Evolutionary conservation across 192 early-diverging fungal genomes (phyloP).

Genomic region (Coemansia sp.): DNA sequence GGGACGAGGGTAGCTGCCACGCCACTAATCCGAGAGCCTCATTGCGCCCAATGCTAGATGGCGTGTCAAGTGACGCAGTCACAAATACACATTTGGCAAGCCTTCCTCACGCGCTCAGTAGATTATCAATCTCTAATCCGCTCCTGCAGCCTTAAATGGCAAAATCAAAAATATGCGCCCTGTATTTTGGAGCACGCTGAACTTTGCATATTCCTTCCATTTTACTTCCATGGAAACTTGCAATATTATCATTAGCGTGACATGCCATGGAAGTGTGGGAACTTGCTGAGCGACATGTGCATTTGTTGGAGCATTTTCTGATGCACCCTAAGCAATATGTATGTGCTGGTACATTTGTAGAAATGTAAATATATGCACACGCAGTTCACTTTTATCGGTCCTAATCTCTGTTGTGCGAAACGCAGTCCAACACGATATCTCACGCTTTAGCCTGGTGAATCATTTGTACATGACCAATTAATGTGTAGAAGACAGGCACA

Average conservation of each 20-base stretch:
- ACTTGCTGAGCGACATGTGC: not conserved
- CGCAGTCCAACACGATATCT: not conserved
- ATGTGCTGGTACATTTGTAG: not conserved
- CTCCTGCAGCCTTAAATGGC: not conserved
- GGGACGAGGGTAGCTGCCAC: not conserved
- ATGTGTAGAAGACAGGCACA: not conserved
- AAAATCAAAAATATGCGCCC: not conserved
- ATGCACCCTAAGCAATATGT: not conserved
- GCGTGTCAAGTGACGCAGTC: conserved; percentile 4
- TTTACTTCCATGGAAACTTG: not conserved
- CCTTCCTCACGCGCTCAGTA: not conserved
- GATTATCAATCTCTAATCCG: not conserved
- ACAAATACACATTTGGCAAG: not conserved
- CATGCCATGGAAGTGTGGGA: not conserved
- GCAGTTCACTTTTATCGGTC: not conserved
- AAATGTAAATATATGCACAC: conserved; percentile 1
- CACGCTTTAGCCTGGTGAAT: not conserved
- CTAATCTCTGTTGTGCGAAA: not conserved
- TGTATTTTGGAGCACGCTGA: not conserved
- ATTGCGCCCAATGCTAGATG: not conserved
- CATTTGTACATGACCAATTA: not conserved
- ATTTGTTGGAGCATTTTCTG: not conserved
- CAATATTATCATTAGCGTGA: not conserved
- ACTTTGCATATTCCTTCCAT: not conserved
- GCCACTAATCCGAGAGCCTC: conserved; percentile 3